These are phyloP conservation scores for Polygonum maritimum DNA, from an alignment of 148 eudicot genomes.

Conservation along the genomic window DNA sequence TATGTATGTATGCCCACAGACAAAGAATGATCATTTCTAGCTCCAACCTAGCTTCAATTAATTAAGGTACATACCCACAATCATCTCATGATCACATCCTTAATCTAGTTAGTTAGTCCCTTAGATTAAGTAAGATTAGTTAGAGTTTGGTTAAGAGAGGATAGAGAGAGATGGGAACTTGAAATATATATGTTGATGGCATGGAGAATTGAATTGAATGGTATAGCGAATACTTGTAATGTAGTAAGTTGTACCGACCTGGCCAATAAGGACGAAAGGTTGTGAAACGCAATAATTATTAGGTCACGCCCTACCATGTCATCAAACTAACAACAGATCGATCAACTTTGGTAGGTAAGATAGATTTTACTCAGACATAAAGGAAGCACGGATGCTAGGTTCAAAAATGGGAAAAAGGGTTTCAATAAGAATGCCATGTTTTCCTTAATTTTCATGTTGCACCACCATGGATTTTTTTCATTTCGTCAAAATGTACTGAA, in stretches of 20 bases:
- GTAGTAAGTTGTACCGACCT: constrained; percentile 1
- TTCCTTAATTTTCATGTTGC: not conserved
- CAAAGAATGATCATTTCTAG: not conserved
- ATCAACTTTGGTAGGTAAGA: constrained; percentile 3
- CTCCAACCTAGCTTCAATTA: too few species aligned
- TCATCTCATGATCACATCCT: not conserved
- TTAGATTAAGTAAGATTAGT: not conserved
- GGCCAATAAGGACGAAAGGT: not conserved
- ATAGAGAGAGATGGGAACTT: not conserved
- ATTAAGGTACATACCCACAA: not conserved
- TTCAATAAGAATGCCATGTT: not conserved
- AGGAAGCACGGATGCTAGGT: not conserved
- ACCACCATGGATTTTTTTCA: not conserved
- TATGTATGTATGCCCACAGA: too few species aligned
- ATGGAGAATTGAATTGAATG: constrained; percentile 1
- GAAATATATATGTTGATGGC: not conserved
- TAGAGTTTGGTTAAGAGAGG: not conserved
- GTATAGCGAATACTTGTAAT: not conserved
- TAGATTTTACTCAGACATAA: not conserved
- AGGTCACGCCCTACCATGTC: constrained; percentile 2
- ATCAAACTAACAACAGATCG: not conserved
- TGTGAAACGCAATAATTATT: not conserved
- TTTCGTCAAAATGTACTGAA: not conserved
- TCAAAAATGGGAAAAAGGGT: not conserved
- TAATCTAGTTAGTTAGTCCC: not conserved